Conservation (phyloP, 805 yeast species). For the Schwanniomyces sp. region DNA sequence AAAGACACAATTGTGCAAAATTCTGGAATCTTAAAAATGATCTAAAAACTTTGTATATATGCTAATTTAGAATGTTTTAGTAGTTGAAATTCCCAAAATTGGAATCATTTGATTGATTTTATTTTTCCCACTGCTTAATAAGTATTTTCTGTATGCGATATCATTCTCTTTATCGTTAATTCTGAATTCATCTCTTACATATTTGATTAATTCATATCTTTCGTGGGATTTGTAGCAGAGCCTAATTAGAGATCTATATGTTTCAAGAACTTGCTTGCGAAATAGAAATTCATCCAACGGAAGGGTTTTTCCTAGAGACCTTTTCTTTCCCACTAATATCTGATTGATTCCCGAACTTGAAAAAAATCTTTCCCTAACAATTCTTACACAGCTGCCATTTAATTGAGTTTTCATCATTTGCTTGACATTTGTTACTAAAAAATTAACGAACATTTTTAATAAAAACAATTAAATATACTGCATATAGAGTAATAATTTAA, state of each 20-base stretch:
- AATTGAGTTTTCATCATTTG: too few species aligned
- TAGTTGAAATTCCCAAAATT: conserved; percentile 15
- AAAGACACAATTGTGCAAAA: conserved; percentile 5
- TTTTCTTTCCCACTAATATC: not conserved
- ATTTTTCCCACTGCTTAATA: conserved; percentile 33
- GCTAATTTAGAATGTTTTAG: not conserved
- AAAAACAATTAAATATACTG: too few species aligned
- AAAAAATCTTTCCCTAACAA: not conserved
- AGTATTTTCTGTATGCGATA: conserved; percentile 35
- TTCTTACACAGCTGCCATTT: too few species aligned
- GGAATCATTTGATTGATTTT: conserved; percentile 24
- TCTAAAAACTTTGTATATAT: not conserved
- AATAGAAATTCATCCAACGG: conserved; percentile 42
- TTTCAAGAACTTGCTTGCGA: conserved; percentile 30
- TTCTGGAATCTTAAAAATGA: not conserved
- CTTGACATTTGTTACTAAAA: too few species aligned
- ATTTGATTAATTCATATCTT: conserved; percentile 29
- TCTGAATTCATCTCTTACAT: conserved; percentile 34
- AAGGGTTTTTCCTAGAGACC: conserved; percentile 13
- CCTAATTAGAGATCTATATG: conserved; percentile 34
- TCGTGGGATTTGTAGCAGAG: conserved; percentile 37
- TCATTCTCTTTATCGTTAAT: conserved; percentile 25
- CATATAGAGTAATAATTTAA: too few species aligned
- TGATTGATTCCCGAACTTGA: not conserved
- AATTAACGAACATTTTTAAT: too few species aligned